Base-by-base conservation (phyloP, 768 basidiomycete species). In the Gelatoporia subvermispora region DNA sequence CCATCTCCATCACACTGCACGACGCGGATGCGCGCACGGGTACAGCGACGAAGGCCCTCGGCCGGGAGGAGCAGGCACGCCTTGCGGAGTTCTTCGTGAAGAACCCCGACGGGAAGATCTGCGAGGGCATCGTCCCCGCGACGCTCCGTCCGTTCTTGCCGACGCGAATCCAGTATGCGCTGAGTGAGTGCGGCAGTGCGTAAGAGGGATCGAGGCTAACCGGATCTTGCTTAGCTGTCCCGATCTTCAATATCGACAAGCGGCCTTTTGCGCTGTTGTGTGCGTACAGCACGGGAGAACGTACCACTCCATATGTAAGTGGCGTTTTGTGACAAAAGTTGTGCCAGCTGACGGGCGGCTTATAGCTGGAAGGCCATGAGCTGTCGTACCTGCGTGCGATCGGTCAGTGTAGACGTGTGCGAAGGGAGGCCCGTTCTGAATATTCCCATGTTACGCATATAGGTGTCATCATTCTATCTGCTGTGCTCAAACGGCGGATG, bases 231-330 rank as follows among this genome's bases (percentile, higher is more conserved):
- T 13, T 53, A 91, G 90, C 84, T 48, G 93, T 95, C 5, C 93
- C 93, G 5, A 86, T 95, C 43, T 94, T 89, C 65, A 93, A 94
- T 56, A 82, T 95, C 45, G 91, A 95, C 68, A 89, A 92, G 68
- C 79, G 86, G 43, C 91, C 93, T 10, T 95, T 96, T 58, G 91
- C 91, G 7, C 65, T 96, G 59, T 73, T 97, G 17, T 93, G 90
- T 56, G 92, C 91, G 4, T 95, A 93, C 66, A 96, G 93, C 66
- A 85, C 84, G 0, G 82, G 82, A 11, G 82, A 88, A 47, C 81
- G 88, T 49, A 77, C 80, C 1, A 87, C 85, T 60, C 86, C 88
- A 57, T 93, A 86, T 65, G 88, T 90, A 62, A 65, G 81, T 63
- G 2, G 20, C 8, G 7, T 28, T 28, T 20, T 1, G 20, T 8